phyloP scores from a whole-genome alignment of 208 protist species.

The Acanthamoeba lenticulata region DNA sequence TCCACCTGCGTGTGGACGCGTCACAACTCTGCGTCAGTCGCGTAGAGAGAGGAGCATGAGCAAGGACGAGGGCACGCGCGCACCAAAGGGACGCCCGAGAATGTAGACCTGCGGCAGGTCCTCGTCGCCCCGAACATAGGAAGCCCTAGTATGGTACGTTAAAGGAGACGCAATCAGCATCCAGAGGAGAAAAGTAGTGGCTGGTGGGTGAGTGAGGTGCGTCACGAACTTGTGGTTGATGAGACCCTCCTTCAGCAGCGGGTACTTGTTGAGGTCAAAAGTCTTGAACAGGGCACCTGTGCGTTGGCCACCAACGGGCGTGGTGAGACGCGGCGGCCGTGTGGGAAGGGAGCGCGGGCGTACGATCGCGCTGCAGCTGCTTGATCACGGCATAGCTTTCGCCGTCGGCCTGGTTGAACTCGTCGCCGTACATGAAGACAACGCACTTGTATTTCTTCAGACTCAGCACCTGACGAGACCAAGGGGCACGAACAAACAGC shows the following conservation, averaged over 20 bases:
- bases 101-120: constrained; percentile 58
- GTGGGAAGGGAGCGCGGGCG: not conserved
- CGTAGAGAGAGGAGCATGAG: not conserved
- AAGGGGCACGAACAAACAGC: not conserved
- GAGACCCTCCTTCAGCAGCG: constrained; percentile 13
- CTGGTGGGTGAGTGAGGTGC: not conserved
- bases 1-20: no score
- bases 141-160: not conserved
- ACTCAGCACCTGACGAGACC: not conserved
- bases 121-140: not conserved
- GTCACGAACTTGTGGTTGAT: constrained; percentile 9
- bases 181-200: no score
- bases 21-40: no score
- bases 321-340: no score
- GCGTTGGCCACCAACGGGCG: not conserved
- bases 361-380: not conserved
- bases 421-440: constrained; percentile 53
- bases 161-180: not conserved
- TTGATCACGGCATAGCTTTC: constrained; percentile 9
- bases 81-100: constrained; percentile 12
- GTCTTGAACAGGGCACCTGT: constrained; percentile 53
- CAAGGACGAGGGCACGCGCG: not conserved
- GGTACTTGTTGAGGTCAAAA: constrained; percentile 53
- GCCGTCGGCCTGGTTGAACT: not conserved
- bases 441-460: constrained; percentile 65